phyloP scores from a whole-genome alignment of 345 rosid species.

The Eucalyptus cloeziana region DNA sequence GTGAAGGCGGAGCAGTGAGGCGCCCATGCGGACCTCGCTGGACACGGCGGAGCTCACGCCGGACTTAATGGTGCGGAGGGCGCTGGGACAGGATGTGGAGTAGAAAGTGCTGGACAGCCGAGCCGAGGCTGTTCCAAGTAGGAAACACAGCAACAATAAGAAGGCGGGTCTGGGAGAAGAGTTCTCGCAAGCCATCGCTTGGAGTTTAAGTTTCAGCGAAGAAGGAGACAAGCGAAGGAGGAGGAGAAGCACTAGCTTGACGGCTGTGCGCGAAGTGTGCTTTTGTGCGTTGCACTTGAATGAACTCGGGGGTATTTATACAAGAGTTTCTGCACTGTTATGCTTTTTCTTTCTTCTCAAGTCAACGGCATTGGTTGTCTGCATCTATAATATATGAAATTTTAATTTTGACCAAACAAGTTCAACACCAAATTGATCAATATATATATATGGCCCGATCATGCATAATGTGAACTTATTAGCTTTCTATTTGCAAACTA shows the following conservation, averaged over 20 bases:
- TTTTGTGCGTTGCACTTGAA: background rate
- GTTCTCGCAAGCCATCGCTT: background rate
- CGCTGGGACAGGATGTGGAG: conserved; percentile 18
- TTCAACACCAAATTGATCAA: background rate
- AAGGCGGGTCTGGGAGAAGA: background rate
- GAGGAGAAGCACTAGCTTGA: background rate
- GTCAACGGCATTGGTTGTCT: background rate
- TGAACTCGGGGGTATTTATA: background rate
- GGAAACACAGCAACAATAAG: background rate
- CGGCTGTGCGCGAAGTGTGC: background rate
- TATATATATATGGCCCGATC: background rate
- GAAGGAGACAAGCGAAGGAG: background rate
- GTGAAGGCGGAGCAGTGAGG: conserved; percentile 50
- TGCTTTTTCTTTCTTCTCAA: background rate
- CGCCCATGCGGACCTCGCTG: conserved; percentile 43
- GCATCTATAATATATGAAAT: background rate
- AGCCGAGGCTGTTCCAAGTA: conserved; percentile 1
- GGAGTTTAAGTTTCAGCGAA: background rate
- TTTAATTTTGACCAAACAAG: background rate
- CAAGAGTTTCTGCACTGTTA: background rate
- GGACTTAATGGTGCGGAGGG: conserved; percentile 16
- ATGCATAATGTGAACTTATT: background rate
- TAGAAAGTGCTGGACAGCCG: conserved; percentile 28
- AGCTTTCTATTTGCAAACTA: background rate
- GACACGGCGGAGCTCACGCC: conserved; percentile 21